phyloP scores from a whole-genome alignment of 169 alveolate species.

The Plasmodium ovale region DNA sequence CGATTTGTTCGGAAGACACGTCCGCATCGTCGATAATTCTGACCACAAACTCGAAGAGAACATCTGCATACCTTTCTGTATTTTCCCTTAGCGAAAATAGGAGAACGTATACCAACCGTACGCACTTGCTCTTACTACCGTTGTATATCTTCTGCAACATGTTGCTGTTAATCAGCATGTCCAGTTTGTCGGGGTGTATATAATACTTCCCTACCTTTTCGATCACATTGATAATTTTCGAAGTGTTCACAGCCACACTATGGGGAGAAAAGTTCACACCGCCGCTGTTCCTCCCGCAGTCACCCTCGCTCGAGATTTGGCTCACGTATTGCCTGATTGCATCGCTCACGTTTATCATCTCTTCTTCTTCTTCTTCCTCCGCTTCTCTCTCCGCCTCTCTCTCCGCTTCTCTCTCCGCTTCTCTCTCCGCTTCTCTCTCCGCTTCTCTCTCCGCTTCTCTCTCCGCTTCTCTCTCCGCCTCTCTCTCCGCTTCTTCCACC shows the following conservation, averaged over 20 bases:
- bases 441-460: neutral
- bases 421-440: neutral
- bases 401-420: neutral
- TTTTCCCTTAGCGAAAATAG: slow-evolving; percentile 61
- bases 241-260: no score
- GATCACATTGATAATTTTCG: slow-evolving; percentile 47
- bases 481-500: neutral
- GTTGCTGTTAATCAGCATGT: slow-evolving; percentile 29
- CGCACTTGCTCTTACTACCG: slow-evolving; percentile 55
- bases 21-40: slow-evolving; percentile 39
- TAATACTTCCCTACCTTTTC: slow-evolving; percentile 60
- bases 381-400: neutral
- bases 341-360: slow-evolving; percentile 46
- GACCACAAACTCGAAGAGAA: slow-evolving; percentile 31
- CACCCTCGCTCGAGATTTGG: no score
- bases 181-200: slow-evolving; percentile 58
- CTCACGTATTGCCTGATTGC: slow-evolving; percentile 21
- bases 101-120: slow-evolving; percentile 31
- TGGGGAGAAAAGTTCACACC: no score
- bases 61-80: slow-evolving; percentile 29
- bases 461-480: neutral
- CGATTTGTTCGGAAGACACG: slow-evolving; percentile 39
- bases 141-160: slow-evolving; percentile 18
- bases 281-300: no score
- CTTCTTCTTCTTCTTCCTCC: slow-evolving; percentile 68